phyloP scores from a whole-genome alignment of 768 basidiomycete species.

The Agaricus bisporus region DNA sequence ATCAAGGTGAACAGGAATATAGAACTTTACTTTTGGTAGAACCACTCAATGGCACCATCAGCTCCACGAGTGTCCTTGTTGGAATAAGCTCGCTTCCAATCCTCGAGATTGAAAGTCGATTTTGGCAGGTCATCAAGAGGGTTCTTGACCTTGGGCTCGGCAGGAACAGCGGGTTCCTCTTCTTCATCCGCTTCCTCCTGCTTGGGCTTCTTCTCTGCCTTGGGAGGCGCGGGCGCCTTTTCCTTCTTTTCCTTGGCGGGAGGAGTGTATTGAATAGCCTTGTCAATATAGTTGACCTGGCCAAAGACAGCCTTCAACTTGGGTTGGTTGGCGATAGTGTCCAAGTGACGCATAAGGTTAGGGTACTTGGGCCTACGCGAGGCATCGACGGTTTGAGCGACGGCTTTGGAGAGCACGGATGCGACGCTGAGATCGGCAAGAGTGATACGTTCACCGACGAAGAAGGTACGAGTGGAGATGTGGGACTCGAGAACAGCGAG shows the following conservation, averaged over 20 bases:
- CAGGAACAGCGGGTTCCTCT: slow-evolving; percentile 65
- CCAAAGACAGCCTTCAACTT: slow-evolving; percentile 64
- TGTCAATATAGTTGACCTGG: slow-evolving; percentile 56
- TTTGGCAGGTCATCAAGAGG: slow-evolving; percentile 90
- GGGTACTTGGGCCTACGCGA: slow-evolving; percentile 58
- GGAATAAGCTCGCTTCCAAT: slow-evolving; percentile 97
- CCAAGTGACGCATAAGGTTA: slow-evolving; percentile 76
- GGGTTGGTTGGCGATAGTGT: slow-evolving; percentile 86
- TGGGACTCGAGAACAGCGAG: slow-evolving; percentile 68
- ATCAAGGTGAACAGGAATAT: too few relatives aligned
- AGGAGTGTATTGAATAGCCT: slow-evolving; percentile 61
- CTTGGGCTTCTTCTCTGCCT: slow-evolving; percentile 61
- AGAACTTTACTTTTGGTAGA: slow-evolving; percentile 77
- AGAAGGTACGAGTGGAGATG: slow-evolving; percentile 77
- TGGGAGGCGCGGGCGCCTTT: slow-evolving; percentile 45
- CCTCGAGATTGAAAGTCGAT: slow-evolving; percentile 83
- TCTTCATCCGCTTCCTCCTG: slow-evolving; percentile 65
- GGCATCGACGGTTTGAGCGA: slow-evolving; percentile 58
- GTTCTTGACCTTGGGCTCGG: slow-evolving; percentile 90
- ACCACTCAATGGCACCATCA: slow-evolving; percentile 86
- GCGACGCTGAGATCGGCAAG: slow-evolving; percentile 82
- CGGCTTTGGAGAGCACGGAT: slow-evolving; percentile 46
- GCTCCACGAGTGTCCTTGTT: slow-evolving; percentile 94
- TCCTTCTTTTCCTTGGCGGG: slow-evolving; percentile 79
- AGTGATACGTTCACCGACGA: slow-evolving; percentile 92